These are phyloP conservation scores for Coniella lustricola DNA, from an alignment of 2,329 filamentous ascomycete genomes.

Conservation along the genomic window DNA sequence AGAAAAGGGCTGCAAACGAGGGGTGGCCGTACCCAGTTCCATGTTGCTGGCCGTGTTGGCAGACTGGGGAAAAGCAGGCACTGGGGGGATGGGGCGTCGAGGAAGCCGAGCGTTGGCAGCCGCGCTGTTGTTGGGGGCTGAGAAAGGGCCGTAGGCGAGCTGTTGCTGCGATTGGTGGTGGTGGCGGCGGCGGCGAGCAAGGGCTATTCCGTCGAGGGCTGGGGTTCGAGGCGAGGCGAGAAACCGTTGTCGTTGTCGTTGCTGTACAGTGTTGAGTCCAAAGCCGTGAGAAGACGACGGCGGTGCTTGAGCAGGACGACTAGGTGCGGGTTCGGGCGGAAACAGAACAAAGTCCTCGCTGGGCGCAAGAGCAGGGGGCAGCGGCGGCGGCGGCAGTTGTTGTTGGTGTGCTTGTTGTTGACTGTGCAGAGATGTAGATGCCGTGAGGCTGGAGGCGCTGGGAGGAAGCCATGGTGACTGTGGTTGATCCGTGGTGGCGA, in stretches of 20 bases:
- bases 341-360: conserved; percentile 6
- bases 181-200: conserved; percentile 2
- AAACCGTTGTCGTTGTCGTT: too few species aligned
- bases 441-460: conserved; percentile 57
- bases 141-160: conserved; percentile 42
- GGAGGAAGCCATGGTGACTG: conserved; percentile 75
- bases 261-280: conserved; percentile 30
- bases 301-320: conserved; percentile 31
- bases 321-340: conserved; percentile 35
- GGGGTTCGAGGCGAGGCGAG: too few species aligned
- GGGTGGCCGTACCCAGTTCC: conserved; percentile 45
- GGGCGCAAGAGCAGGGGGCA: conserved; percentile 6
- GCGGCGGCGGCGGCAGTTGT: neutral
- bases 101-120: conserved; percentile 48
- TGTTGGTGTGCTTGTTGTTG: conserved; percentile 3
- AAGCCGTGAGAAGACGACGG: conserved; percentile 30
- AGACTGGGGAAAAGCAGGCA: conserved; percentile 60
- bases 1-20: neutral
- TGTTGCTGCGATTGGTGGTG: conserved; percentile 14
- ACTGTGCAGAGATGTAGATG: conserved; percentile 43
- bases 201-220: too few species aligned
- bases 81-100: conserved; percentile 55
- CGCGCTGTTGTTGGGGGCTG: conserved; percentile 52
- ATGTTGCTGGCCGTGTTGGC: conserved; percentile 31
- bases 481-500: conserved; percentile 76